phyloP scores from a whole-genome alignment of 148 eudicot genomes.

The Camellia japonica region DNA sequence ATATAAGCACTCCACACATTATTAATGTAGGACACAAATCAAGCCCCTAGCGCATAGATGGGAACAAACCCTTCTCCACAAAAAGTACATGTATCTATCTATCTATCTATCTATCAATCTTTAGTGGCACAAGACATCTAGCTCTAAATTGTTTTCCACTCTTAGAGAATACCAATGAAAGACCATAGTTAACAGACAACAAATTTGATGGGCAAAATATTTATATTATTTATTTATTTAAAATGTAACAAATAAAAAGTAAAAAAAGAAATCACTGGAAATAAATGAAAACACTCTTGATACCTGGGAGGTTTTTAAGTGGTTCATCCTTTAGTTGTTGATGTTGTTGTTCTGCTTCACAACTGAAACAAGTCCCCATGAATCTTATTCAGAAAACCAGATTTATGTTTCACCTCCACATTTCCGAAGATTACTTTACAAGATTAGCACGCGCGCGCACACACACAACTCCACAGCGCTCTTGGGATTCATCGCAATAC shows the following conservation, averaged over 20 bases:
- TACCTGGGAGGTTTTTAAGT: slow-evolving; percentile 23
- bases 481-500: not conserved
- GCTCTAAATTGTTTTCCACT: not conserved
- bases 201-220: not conserved
- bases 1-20: too few relatives aligned
- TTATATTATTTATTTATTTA: too few relatives aligned
- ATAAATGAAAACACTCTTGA: not conserved
- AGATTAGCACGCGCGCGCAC: not conserved
- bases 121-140: not conserved
- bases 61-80: not conserved
- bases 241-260: not conserved
- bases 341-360: slow-evolving; percentile 24
- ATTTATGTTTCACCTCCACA: slow-evolving; percentile 4
- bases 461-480: not conserved
- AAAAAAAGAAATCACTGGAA: not conserved
- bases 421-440: not conserved
- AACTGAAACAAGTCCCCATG: slow-evolving; percentile 65
- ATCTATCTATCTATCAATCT: not conserved
- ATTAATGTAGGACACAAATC: not conserved
- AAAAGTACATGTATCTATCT: not conserved
- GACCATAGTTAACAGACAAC: not conserved
- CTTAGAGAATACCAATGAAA: too few relatives aligned
- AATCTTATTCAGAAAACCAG: slow-evolving; percentile 23
- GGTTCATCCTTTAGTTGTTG: slow-evolving; percentile 18
- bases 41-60: not conserved